Base-by-base conservation (phyloP, 257 asterid genomes). In the Gentiana dahurica region DNA sequence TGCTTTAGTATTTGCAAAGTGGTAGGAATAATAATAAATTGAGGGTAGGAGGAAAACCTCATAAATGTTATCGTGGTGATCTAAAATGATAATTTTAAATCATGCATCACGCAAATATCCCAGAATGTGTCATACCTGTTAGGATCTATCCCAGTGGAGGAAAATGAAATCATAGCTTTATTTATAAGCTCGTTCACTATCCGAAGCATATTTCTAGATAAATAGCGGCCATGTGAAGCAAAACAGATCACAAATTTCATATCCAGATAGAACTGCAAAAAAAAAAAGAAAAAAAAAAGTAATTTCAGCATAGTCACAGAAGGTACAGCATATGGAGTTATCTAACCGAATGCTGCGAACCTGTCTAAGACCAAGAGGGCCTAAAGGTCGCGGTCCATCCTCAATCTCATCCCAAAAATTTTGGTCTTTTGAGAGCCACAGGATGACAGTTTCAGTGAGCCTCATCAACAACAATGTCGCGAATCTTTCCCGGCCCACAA, bases 341-440 rank as follows among this genome's bases (percentile, higher is more conserved):
- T 48, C 38, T 24, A 35, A 48, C 15, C 51, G 12, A 41, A 58
- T 34, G 62, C 66, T 55, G 47, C 77, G 54, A 66, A 92, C 99
- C 99, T 88, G 99, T 68, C 80, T 97, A 48, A 92, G 84, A 73
- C 99, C 99, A 63, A 79, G 79, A 54, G 80, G 81, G 51, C 97
- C 97, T 73, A 92, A 69, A 55, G 97, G 81, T 66, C 77, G 75
- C 53, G 95, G 95, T 59, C 97, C 99, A 68, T 88, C 95, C 70
- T 79, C 85, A 43, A 91, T 83, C 68, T 91, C 98, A 59, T 91
- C 96, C 98, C 98, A 91, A 77, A 91, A 91, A 56, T 79, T 79
- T 66, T 91, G 96, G 71, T 91, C 98, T 68, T 83, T 94, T 57
- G 96, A 91, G 67, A 91, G 95, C 94, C 95, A 91, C 65, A 91